Base-by-base conservation (phyloP, 805 yeast species). In the Zygosaccharomyces bisporus region DNA sequence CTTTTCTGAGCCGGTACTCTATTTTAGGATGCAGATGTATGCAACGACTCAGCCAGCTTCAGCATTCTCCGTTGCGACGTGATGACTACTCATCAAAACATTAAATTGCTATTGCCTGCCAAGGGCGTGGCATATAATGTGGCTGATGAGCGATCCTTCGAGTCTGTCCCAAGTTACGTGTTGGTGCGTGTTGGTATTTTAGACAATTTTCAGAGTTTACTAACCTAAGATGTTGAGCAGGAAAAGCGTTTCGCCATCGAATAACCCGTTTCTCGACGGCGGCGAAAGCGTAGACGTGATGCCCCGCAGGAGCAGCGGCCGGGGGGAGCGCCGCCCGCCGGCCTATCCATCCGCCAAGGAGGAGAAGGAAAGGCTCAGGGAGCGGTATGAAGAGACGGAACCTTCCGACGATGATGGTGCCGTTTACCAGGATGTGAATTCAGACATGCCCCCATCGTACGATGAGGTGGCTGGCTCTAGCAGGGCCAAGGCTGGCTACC, bases 401-500 rank as follows among this genome's bases (percentile, higher is more conserved):
- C 45, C 43, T 43, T 27, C 55, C 39, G 34, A 42, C 23, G 39
- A 46, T 36, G 50, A 54, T 31, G 49, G 55, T 44, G 34, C 27
- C 16, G 23, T 29, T 23, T 24, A 23, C 9, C 41, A 36, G 21
- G 34, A 24, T 21, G 24, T 30, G 23, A 24, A 20, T 32, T 32
- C 43, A 34, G 64, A 63, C 32, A 62, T 74, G 5, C 86, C 87
- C 4, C 88, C 89, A 6, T 71, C 87, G 0, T 82, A 83, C 56
- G 86, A 81, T 51, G 89, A 82, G 53, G 83, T 74, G 16, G 80
- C 86, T 2, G 79, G 79, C n/a, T 61, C 68, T 13, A 71, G 70
- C 19, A 63, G 66, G 23, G 57, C 66, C 8, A 65, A 57, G 33
- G 47, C 60, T 20, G 77, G 74, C 46, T 78, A 77, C 56, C 83